Evolutionary conservation across 108 stramenopile genomes (phyloP), one percentile per base, ranked within the genome.

Genomic region (Skeletonema tropicum): DNA sequence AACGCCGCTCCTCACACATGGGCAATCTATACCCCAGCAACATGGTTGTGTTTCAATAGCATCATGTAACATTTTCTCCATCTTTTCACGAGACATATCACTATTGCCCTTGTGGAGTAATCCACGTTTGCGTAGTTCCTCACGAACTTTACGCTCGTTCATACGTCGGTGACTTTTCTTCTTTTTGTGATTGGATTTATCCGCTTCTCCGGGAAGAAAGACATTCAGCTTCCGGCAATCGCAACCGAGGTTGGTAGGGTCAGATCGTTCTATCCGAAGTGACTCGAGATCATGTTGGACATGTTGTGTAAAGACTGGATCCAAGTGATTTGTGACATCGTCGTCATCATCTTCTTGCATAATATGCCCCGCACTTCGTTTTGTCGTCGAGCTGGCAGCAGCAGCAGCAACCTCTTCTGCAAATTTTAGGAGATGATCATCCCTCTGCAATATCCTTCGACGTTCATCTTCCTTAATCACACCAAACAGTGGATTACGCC

Each of bases 111-210:
- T 70, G 29, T 85, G 80, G 35, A 90, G 48, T 7, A 82, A 21
- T 57, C 88, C 77, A 29, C 94, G 84, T 59, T 90, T 90, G n/a
- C 90, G 87, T 26, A 95, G 68, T 66, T 95, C 94, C 67, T 92
- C 86, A 14, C 73, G 76, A 10, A 95, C 65, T 59, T 90, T 90
- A 17, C 84, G 65, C 23, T 87, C 86, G 29, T 84, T 90, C 60
- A 91, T 30, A 21, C 90, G 87, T 11, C 88, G 87, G 69, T 88
- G 77, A 15, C 87, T 83, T 1, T 85, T 83, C 66, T 89, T 89
- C 66, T 90, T 92, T 21, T 88, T 89, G 6, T 82, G 82, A 19
- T 74, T 62, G 8, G 76, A 71, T 57, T 83, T 86, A 57, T 87
- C 80, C 12, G 85, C 79, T 15, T 83, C 75, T 12, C 77, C 76